Evolutionary conservation across 2,329 filamentous ascomycete genomes (phyloP), one percentile per base, ranked within the genome.

Genomic region (Colletotrichum eremochloae): DNA sequence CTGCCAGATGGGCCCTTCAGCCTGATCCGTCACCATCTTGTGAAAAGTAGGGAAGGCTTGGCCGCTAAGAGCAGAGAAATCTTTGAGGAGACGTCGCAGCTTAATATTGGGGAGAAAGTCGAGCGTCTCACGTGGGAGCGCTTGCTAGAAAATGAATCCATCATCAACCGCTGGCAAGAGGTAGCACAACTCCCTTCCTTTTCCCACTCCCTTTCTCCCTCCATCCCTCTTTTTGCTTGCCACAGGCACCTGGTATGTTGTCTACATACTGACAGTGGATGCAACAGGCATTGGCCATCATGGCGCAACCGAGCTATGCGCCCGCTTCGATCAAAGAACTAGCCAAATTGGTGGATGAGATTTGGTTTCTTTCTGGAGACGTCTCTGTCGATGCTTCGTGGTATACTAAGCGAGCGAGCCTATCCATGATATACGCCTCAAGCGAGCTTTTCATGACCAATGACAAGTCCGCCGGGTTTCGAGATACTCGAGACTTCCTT

Each of bases 361-460:
- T 99, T 63, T 94, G 93, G 87, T 95, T 93, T 78, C 89, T 97
- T 5, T 90, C 96, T 0, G 94, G 94, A 63, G 96, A 98, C 81
- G 86, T 84, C 31, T 89, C 91, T 31, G 93, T 98, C 72, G 95
- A 98, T 81, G 89, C 90, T 5, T 92, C 91, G 5, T 99, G 96
- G 96, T 99, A 99, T 78, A 85, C 87, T 68, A 90, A 90, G 79
- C 87, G 89, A 61, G 88, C 84, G 4, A 86, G 85, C 29, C 81
- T 90, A 12, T 88, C 88, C 44, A 82, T 87, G 76, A 85, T 89
- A 53, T 91, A 90, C 76, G 94, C 94, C 63, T 90, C 91, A 44
- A 89, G 92, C 68, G 96, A 99, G 83, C 85, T 98, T 6, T 97
- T 95, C 83, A 98, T 98, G 95, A 98, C 95, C 31, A 95, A 93